These are phyloP conservation scores for Metschnikowia kunwiensis DNA, from an alignment of 805 yeast species.

Conservation along the genomic window DNA sequence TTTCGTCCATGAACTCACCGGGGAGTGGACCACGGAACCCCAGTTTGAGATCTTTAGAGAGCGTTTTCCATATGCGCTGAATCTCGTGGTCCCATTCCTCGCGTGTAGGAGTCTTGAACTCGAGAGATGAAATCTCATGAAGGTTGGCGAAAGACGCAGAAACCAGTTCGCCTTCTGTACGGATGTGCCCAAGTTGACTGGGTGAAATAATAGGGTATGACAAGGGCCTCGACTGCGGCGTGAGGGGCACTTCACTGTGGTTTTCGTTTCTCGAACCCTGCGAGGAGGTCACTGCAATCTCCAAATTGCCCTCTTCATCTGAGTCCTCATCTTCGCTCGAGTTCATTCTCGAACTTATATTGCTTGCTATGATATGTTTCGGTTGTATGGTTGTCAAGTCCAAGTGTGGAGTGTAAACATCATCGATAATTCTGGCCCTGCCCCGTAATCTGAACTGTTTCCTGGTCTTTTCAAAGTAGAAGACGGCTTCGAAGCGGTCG, in stretches of 20 bases:
- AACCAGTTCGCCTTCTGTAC: conserved; percentile 17
- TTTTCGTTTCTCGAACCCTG: conserved; percentile 4
- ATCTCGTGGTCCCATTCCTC: conserved; percentile 71
- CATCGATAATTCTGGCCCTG: conserved; percentile 46
- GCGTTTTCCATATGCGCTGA: conserved; percentile 55
- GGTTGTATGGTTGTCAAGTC: conserved; percentile 33
- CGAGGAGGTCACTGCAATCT: conserved; percentile 12
- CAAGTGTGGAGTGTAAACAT: conserved; percentile 28
- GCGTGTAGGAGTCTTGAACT: conserved; percentile 44
- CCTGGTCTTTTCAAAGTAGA: conserved; percentile 58
- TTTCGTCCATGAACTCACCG: conserved; percentile 53
- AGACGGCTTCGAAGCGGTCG: conserved; percentile 70
- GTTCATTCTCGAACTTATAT: conserved; percentile 18
- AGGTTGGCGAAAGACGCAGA: conserved; percentile 30
- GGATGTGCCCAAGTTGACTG: conserved; percentile 19
- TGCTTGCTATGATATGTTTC: conserved; percentile 19
- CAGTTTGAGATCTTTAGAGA: conserved; percentile 59
- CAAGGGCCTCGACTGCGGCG: conserved; percentile 22
- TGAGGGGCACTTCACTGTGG: background rate
- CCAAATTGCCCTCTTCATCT: conserved; percentile 14
- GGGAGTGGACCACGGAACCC: conserved; percentile 75
- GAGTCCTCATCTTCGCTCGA: conserved; percentile 18
- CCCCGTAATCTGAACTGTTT: conserved; percentile 78
- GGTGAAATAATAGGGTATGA: conserved; percentile 31
- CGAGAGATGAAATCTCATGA: conserved; percentile 24